A percentile compares a stretch with the other conserved stretches of the same genome.
phyloP scores from a whole-genome alignment of 73 alveolate genomes.

The Blepharisma japonicum region DNA sequence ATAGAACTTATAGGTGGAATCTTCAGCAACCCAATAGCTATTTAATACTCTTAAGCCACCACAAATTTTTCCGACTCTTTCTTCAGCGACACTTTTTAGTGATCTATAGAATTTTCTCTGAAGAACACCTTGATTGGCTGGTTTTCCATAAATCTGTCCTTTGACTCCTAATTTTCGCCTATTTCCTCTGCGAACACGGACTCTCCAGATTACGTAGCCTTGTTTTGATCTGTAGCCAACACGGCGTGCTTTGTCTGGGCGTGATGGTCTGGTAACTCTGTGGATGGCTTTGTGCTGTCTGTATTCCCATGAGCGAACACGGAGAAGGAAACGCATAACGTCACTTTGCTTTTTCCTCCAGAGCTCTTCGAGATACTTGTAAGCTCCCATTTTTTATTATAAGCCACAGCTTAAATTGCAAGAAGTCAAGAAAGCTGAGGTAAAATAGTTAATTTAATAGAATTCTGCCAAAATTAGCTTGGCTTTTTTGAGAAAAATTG shows the following conservation, averaged over 20 bases:
- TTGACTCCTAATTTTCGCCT: slow-evolving; percentile 80
- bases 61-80: slow-evolving; percentile 94
- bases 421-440: no score
- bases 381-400: slow-evolving; percentile 87
- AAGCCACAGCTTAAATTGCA: no score
- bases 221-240: slow-evolving; percentile 97
- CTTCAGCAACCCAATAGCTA: slow-evolving; percentile 99
- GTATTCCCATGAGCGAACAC: slow-evolving; percentile 98
- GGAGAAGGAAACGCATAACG: slow-evolving; percentile 94
- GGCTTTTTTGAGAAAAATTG: no score
- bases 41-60: slow-evolving; percentile 95
- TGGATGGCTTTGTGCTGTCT: slow-evolving; percentile 96
- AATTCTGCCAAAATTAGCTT: no score
- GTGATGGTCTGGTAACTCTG: slow-evolving; percentile 93
- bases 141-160: slow-evolving; percentile 99
- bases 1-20: slow-evolving; percentile 96
- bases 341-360: slow-evolving; percentile 99
- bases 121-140: slow-evolving; percentile 97
- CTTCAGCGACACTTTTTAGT: slow-evolving; percentile 98
- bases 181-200: slow-evolving; percentile 99
- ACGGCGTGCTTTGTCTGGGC: slow-evolving; percentile 99
- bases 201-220: slow-evolving; percentile 97
- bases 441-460: no score
- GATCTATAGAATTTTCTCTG: slow-evolving; percentile 82
- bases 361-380: slow-evolving; percentile 97